These are phyloP conservation scores for Brachypodium distachyon DNA, from an alignment of 202 grass and related monocot species.

Conservation along the genomic window DNA sequence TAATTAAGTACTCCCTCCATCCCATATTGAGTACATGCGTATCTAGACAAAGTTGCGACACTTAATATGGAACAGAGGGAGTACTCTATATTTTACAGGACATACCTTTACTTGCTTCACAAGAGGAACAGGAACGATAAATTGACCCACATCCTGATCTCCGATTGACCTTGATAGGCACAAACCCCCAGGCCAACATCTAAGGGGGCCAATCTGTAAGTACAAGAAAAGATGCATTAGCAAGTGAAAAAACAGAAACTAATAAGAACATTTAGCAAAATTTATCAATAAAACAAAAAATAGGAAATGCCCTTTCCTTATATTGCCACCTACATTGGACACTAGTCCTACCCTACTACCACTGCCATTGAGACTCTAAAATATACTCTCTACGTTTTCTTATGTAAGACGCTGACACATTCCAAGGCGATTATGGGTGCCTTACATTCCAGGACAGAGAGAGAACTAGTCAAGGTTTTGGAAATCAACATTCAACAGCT, in stretches of 20 bases:
- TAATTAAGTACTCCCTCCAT: neutral
- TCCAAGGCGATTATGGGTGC: too few species aligned
- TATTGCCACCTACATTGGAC: neutral
- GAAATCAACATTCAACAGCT: neutral
- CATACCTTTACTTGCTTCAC: conserved; percentile 81
- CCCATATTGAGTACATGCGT: too few species aligned
- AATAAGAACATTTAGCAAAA: neutral
- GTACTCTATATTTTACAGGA: neutral
- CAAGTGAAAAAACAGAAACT: neutral
- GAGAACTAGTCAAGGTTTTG: neutral
- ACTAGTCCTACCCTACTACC: neutral
- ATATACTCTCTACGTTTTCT: too few species aligned
- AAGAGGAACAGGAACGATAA: conserved; percentile 66
- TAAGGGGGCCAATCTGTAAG: conserved; percentile 64
- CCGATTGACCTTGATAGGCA: conserved; percentile 79
- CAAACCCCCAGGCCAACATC: conserved; percentile 82
- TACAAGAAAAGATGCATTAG: neutral
- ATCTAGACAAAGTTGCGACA: too few species aligned
- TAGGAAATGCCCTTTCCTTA: neutral
- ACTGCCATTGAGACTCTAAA: neutral
- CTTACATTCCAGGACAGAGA: too few species aligned
- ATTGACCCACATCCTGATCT: conserved; percentile 75
- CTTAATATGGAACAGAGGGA: too few species aligned
- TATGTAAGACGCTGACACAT: too few species aligned
- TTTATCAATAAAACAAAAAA: neutral